phyloP scores from a whole-genome alignment of 2,329 filamentous ascomycete genomes.

The Ophiosphaerella korrae region DNA sequence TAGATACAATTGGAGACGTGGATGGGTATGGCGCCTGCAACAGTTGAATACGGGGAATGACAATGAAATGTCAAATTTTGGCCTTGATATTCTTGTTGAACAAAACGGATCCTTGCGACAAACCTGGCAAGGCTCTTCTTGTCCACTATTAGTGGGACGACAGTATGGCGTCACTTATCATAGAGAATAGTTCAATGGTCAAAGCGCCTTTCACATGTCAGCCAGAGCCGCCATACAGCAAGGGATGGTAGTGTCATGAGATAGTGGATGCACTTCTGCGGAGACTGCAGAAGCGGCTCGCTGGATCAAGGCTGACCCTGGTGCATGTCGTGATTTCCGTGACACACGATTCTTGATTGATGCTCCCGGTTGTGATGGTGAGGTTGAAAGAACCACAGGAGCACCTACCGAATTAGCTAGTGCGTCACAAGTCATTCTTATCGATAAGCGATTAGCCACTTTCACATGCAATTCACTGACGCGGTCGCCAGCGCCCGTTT shows the following conservation, averaged over 20 bases:
- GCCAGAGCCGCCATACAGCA: constrained; percentile 12
- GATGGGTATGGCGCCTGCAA: too few relatives aligned
- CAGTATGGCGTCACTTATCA: constrained; percentile 20
- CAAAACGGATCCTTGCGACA: not conserved
- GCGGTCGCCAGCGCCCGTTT: constrained; percentile 22
- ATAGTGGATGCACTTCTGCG: constrained; percentile 7
- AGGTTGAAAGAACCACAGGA: not conserved
- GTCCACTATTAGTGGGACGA: not conserved
- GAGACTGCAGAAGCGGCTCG: not conserved
- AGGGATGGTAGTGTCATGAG: constrained; percentile 20
- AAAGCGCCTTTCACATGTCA: constrained; percentile 35
- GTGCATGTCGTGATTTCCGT: not conserved
- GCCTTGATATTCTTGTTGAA: not conserved
- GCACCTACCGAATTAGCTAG: not conserved
- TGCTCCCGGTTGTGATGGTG: not conserved
- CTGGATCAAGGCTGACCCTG: not conserved
- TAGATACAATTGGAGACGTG: too few relatives aligned
- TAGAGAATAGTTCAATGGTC: constrained; percentile 13
- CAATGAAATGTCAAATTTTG: not conserved
- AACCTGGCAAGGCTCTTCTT: not conserved
- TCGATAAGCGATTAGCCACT: constrained; percentile 25
- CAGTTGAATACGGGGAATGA: too few relatives aligned
- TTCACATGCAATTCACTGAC: constrained; percentile 33
- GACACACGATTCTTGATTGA: not conserved
- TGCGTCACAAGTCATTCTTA: constrained; percentile 11